A percentile compares a stretch with the other conserved stretches of the same genome.
Evolutionary conservation across 129 eudicot genomes (phyloP).

Genomic region (Mikania micrantha): DNA sequence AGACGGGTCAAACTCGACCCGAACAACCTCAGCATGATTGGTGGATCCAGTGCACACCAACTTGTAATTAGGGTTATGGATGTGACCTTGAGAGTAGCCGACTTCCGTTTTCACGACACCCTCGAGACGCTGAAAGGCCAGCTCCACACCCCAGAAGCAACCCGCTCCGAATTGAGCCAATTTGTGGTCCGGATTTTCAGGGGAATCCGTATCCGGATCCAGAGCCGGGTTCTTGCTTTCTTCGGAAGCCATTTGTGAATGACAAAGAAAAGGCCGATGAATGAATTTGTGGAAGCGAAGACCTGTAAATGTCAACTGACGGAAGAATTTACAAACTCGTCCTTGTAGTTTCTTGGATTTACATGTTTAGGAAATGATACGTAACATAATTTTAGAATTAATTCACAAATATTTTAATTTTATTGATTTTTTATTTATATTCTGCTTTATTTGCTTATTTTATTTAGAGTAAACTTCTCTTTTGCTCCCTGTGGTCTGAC

Average conservation of each 20-base stretch:
- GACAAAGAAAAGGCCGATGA: too few species aligned
- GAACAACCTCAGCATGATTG: slow-evolving; percentile 68
- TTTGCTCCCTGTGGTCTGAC: too few species aligned
- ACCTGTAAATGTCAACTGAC: too few species aligned
- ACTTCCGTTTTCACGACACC: slow-evolving; percentile 24
- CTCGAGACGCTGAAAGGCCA: not conserved
- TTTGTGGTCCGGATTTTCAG: not conserved
- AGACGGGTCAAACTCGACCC: slow-evolving; percentile 80
- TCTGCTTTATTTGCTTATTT: too few species aligned
- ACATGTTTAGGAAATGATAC: too few species aligned
- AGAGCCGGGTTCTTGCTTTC: not conserved
- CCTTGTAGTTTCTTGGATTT: too few species aligned
- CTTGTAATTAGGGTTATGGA: slow-evolving; percentile 58
- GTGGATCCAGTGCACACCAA: slow-evolving; percentile 74
- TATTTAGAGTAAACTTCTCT: too few species aligned
- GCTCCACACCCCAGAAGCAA: not conserved
- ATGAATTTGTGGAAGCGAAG: too few species aligned
- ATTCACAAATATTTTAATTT: too few species aligned
- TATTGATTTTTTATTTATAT: too few species aligned
- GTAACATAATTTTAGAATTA: too few species aligned
- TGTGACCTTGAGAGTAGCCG: slow-evolving; percentile 82
- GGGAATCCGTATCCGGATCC: not conserved
- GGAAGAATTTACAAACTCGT: too few species aligned
- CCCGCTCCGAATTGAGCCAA: not conserved
- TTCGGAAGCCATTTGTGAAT: not conserved